A percentile compares a stretch with the other conserved stretches of the same genome.
Conservation (phyloP, 2,329 filamentous ascomycete genomes). For the Calycina marina region DNA sequence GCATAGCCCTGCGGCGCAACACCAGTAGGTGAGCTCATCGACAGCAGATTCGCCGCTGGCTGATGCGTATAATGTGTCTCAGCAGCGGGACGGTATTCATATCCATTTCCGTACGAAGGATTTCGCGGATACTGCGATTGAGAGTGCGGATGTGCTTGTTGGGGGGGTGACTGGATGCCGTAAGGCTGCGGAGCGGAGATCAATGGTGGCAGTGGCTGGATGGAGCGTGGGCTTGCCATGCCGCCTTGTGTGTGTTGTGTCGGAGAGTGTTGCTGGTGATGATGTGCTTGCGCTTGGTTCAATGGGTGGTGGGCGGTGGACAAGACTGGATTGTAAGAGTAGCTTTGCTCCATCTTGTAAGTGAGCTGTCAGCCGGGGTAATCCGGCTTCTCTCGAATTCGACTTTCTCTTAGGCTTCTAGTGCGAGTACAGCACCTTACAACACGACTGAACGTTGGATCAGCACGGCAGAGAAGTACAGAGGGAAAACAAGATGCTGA, state of each 20-base stretch:
- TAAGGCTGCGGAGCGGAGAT: neutral
- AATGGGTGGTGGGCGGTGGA: neutral
- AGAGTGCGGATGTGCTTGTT: neutral
- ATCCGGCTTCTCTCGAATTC: too few species aligned
- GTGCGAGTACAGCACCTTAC: too few species aligned
- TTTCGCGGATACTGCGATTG: too few species aligned
- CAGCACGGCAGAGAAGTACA: too few species aligned
- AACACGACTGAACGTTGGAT: too few species aligned
- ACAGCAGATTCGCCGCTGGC: neutral
- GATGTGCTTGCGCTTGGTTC: neutral
- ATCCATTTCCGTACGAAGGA: neutral
- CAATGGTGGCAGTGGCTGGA: neutral
- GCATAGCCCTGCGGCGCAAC: neutral
- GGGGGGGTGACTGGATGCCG: too few species aligned
- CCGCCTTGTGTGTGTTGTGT: neutral
- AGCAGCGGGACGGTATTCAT: neutral
- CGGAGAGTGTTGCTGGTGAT: neutral
- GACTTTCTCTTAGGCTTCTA: too few species aligned
- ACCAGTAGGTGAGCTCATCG: neutral
- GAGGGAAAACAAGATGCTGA: too few species aligned
- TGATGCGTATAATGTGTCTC: neutral
- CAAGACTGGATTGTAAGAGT: neutral
- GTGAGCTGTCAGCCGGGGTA: too few species aligned
- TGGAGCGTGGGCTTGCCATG: neutral
- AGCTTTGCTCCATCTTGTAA: neutral